Base-by-base conservation (phyloP, 1,139 yeast genomes). In the Lodderomyces theae region DNA sequence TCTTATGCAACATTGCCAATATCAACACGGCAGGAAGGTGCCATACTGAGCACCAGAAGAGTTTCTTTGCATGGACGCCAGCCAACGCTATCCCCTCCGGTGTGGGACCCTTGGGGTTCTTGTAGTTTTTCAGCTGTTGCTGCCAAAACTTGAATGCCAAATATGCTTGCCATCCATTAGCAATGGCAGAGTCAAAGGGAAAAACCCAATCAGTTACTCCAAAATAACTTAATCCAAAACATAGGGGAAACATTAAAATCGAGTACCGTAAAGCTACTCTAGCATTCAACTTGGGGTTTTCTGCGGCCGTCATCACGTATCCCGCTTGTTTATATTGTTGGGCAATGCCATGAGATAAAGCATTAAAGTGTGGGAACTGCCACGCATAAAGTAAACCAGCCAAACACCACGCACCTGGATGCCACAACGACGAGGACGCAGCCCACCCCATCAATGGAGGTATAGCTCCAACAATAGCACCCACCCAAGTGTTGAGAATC, bases 361-460 rank as follows among this genome's bases (percentile, higher is more conserved):
- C 80, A 66, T 92, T 92, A 69, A 92, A 92, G 61, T 92, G 99
- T 3, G 99, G 99, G 60, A 92, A 92, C 64, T 92, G 99, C 99
- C 99, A 92, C 4, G 97, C 96, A 59, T 86, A 92, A 32, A 92
- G 69, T 42, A 94, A 66, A 0, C 85, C 89, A 1, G 97, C 97
- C 26, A 90, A 67, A 56, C 94, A 82, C 97, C 97, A 92, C 3
- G 95, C 95, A 6, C 94, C 97, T 0, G 97, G 97, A 48, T 87
- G 88, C 4, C 72, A 53, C 38, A 92, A 66, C 1, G 95, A 79
- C 2, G 87, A 80, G 3, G 96, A 86, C 0, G 97, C 96, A 1
- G 96, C 96, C 98, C 98, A 92, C 2, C 99, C 99, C 99, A 92
- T 92, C 40, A 94, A 72, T 24, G 99, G 99, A 1, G 99, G 98